Percentiles rank a stretch among this genome's conserved stretches.
These are phyloP conservation scores for Myxozyma sirexii DNA, from an alignment of 805 yeast species.

Conservation along the genomic window DNA sequence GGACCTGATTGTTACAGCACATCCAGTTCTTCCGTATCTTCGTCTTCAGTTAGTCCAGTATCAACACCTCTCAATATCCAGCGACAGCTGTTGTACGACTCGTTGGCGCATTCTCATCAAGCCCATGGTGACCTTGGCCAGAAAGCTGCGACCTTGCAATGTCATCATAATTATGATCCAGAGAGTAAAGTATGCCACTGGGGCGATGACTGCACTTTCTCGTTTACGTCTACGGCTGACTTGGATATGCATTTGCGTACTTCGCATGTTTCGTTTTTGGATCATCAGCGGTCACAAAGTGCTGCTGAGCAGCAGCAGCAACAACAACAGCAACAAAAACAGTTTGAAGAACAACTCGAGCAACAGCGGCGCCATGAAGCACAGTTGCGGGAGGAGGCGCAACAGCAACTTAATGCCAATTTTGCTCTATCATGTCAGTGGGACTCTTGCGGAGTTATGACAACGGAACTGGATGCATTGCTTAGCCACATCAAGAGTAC, in stretches of 20 bases:
- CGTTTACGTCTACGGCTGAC: constrained; percentile 30
- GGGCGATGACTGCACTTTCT: constrained; percentile 34
- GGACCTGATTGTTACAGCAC: constrained; percentile 9
- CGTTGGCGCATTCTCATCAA: neutral
- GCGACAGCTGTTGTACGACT: neutral
- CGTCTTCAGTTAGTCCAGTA: constrained; percentile 6
- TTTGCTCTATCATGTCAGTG: constrained; percentile 42
- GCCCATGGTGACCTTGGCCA: neutral
- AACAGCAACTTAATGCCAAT: neutral
- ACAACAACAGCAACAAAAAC: constrained; percentile 4
- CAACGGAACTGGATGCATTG: constrained; percentile 40
- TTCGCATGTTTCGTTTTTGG: constrained; percentile 23
- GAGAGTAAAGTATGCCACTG: constrained; percentile 29
- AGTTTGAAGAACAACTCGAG: constrained; percentile 11
- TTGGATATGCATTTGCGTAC: constrained; percentile 32
- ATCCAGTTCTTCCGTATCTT: constrained; percentile 4
- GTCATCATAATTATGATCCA: constrained; percentile 5
- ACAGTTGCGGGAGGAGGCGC: constrained; percentile 3
- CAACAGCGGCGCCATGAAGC: constrained; percentile 16
- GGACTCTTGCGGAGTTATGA: constrained; percentile 45
- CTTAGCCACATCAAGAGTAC: constrained; percentile 37
- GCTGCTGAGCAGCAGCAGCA: neutral
- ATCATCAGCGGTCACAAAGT: constrained; percentile 16
- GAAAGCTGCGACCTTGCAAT: neutral
- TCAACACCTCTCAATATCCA: neutral